Percentiles rank a stretch among this genome's conserved stretches.
Evolutionary conservation across 2,329 filamentous ascomycete species (phyloP).

Genomic region (Fusarium albosuccineum): DNA sequence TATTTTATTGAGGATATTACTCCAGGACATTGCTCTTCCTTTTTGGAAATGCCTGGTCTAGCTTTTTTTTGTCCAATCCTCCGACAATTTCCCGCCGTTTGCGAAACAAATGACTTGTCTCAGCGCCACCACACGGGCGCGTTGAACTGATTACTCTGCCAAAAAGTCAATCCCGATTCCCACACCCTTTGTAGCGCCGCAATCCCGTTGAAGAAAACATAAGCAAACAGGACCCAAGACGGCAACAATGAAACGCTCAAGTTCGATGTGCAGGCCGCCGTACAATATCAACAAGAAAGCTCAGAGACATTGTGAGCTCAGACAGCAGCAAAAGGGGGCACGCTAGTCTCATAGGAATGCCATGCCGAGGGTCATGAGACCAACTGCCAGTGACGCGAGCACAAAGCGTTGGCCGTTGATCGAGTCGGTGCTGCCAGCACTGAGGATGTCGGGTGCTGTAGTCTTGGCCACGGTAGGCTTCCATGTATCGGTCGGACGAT

Average conservation of each 20-base stretch:
- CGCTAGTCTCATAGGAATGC: conserved; percentile 22
- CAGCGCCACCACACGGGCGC: conserved; percentile 37
- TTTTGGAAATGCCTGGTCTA: conserved; percentile 2
- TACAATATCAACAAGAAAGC: conserved; percentile 7
- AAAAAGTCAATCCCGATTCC: conserved; percentile 21
- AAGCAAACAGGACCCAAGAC: conserved; percentile 6
- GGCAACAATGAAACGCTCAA: conserved; percentile 14
- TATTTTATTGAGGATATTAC: conserved; percentile 14
- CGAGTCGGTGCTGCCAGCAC: conserved; percentile 17
- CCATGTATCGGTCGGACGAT: conserved; percentile 38
- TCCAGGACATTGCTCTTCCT: conserved; percentile 25
- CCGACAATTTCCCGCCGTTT: conserved; percentile 26
- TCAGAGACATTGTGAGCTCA: background rate
- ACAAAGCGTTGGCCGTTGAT: conserved; percentile 38
- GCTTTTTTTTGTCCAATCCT: background rate
- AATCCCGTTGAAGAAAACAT: conserved; percentile 26
- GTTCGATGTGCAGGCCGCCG: background rate
- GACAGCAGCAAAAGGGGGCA: no score
- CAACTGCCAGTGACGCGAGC: conserved; percentile 42
- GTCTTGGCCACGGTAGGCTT: conserved; percentile 35
- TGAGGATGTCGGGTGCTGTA: conserved; percentile 42
- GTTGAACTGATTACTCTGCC: conserved; percentile 14
- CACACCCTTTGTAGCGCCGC: conserved; percentile 33
- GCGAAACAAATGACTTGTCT: conserved; percentile 36
- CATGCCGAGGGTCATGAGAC: conserved; percentile 44